Percentiles rank a stretch among this genome's conserved stretches.
Conservation (phyloP, 2,329 filamentous ascomycete species). For the Apiospora sp. region DNA sequence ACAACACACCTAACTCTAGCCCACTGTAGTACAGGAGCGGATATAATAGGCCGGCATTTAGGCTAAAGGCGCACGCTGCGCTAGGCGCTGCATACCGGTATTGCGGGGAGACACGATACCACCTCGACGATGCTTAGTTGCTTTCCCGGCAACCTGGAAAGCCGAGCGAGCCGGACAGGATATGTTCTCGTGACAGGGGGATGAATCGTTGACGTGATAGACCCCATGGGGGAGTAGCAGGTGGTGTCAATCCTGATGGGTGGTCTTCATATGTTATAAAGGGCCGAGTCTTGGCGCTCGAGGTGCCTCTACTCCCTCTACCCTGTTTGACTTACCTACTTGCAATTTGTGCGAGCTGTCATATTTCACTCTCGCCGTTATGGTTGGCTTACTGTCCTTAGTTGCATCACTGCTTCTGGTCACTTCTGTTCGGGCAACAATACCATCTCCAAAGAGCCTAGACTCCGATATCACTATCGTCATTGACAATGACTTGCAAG, state of each 20-base stretch:
- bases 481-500: constrained; percentile 52
- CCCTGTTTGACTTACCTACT: neutral
- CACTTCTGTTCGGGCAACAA: neutral
- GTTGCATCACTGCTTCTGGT: neutral
- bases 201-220: neutral
- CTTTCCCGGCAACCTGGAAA: neutral
- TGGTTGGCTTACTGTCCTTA: neutral
- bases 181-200: too few relatives aligned
- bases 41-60: too few relatives aligned
- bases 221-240: too few relatives aligned
- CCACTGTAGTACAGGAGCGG: too few relatives aligned
- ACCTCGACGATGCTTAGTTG: neutral
- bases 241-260: too few relatives aligned
- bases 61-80: too few relatives aligned
- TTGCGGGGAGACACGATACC: neutral
- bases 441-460: constrained; percentile 45
- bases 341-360: neutral
- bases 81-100: too few relatives aligned
- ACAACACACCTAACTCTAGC: too few relatives aligned
- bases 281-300: too few relatives aligned
- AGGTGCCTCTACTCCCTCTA: too few relatives aligned
- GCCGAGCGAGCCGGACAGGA: neutral
- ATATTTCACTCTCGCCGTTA: neutral
- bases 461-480: constrained; percentile 48
- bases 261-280: too few relatives aligned